These are phyloP conservation scores for Penicillium subrubescens DNA, from an alignment of 495 filamentous ascomycete genomes.

Conservation along the genomic window DNA sequence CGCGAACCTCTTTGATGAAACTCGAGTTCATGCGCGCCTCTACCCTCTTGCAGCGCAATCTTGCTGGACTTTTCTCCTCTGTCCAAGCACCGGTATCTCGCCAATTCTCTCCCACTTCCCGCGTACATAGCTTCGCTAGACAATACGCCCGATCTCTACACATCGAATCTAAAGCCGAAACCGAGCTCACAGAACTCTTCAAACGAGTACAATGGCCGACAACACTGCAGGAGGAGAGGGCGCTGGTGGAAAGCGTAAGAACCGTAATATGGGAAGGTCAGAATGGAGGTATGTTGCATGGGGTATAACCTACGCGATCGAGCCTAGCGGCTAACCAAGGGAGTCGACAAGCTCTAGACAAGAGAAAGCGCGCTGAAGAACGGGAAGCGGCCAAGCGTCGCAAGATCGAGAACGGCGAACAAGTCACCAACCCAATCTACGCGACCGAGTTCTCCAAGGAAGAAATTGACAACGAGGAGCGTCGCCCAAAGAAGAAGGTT, in stretches of 20 bases:
- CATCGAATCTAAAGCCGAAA: conserved; percentile 13
- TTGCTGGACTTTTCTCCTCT: conserved; percentile 9
- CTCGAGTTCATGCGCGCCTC: conserved; percentile 29
- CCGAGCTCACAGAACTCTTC: conserved; percentile 27
- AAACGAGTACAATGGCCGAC: conserved; percentile 42
- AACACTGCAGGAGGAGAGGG: conserved; percentile 37
- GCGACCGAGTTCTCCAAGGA: conserved; percentile 66
- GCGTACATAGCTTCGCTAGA: not conserved
- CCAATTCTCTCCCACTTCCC: not conserved
- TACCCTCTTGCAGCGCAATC: conserved; percentile 16
- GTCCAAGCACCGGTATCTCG: not conserved
- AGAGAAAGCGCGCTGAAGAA: conserved; percentile 61
- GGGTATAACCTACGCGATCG: not conserved
- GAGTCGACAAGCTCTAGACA: conserved; percentile 65
- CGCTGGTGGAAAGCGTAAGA: conserved; percentile 55
- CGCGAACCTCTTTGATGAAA: conserved; percentile 1
- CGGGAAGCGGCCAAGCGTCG: conserved; percentile 61
- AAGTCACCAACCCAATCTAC: conserved; percentile 43
- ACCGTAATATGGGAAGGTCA: conserved; percentile 64
- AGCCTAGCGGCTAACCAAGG: conserved; percentile 55
- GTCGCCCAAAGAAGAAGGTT: conserved; percentile 91
- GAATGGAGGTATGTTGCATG: conserved; percentile 60
- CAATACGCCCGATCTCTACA: conserved; percentile 8
- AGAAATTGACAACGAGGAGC: conserved; percentile 81
- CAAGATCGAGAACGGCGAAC: conserved; percentile 52